phyloP scores from a whole-genome alignment of 768 basidiomycete genomes.

The Rhodotorula sphaerocarpa region DNA sequence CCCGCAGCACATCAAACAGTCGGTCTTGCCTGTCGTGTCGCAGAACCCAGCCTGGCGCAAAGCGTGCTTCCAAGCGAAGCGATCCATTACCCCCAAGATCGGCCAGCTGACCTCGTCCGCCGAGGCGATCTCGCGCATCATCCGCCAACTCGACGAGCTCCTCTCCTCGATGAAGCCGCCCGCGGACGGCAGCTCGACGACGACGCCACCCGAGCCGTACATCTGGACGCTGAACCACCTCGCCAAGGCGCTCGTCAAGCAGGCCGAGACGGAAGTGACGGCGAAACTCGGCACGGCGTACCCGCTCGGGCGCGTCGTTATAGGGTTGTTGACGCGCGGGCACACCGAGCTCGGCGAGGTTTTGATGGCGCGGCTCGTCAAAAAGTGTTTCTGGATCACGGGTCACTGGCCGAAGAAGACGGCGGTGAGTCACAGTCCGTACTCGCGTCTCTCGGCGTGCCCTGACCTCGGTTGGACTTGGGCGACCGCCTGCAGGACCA shows the following conservation, averaged over 20 bases:
- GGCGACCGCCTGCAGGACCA: conserved; percentile 39
- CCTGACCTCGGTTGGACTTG: background rate
- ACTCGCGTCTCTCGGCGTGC: background rate
- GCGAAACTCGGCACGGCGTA: conserved; percentile 76
- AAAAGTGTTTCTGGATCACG: conserved; percentile 81
- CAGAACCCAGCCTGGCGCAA: conserved; percentile 52
- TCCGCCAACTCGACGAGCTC: conserved; percentile 48
- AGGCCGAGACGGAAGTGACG: conserved; percentile 87
- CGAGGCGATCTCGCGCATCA: conserved; percentile 56
- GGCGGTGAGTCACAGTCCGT: conserved; percentile 43
- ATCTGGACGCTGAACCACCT: conserved; percentile 75
- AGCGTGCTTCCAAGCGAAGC: conserved; percentile 59
- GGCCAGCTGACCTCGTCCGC: conserved; percentile 74
- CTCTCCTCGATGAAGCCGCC: conserved; percentile 42
- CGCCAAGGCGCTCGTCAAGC: conserved; percentile 74
- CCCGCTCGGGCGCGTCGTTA: conserved; percentile 69
- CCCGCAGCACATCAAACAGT: conserved; percentile 30
- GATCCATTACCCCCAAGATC: conserved; percentile 75
- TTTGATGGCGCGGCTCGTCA: conserved; percentile 75
- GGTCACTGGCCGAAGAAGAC: conserved; percentile 55
- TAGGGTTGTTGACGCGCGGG: conserved; percentile 55
- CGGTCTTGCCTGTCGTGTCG: conserved; percentile 57
- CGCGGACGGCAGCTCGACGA: conserved; percentile 38
- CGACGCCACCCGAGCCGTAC: conserved; percentile 51
- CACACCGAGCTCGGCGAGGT: conserved; percentile 60